Percentiles rank a stretch among this genome's conserved stretches.
Conservation (phyloP, 2,329 filamentous ascomycete species). For the Ophioceras dolichostomum region DNA sequence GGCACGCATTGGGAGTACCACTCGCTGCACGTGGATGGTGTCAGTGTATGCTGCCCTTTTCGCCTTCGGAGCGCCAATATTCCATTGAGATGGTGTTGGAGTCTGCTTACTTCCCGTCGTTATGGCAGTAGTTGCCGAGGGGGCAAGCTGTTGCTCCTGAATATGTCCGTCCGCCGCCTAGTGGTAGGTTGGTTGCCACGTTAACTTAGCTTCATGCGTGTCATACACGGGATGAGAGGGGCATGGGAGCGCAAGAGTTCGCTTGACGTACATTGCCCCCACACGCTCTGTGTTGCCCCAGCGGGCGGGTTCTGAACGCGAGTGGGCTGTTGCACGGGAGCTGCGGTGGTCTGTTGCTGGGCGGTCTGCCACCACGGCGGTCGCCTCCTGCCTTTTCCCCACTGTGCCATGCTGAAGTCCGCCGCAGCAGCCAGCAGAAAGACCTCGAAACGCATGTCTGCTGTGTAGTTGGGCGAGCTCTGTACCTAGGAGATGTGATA, state of each 20-base stretch:
- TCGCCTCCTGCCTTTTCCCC: too few relatives aligned
- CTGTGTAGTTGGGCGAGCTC: too few relatives aligned
- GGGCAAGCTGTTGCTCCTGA: constrained; percentile 9
- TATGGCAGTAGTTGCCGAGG: constrained; percentile 9
- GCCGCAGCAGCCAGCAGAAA: too few relatives aligned
- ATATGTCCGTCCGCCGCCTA: constrained; percentile 11
- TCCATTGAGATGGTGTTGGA: neutral
- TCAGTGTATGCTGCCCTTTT: neutral
- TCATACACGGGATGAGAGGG: neutral
- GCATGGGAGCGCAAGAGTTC: too few relatives aligned
- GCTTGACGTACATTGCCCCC: neutral
- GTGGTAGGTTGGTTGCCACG: too few relatives aligned
- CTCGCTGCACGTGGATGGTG: constrained; percentile 5
- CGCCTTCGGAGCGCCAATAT: too few relatives aligned
- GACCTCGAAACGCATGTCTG: too few relatives aligned
- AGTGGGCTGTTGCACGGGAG: too few relatives aligned
- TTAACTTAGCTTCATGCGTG: neutral
- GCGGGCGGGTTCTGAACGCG: neutral
- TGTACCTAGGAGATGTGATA: too few relatives aligned
- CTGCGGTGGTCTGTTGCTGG: too few relatives aligned
- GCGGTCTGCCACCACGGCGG: too few relatives aligned
- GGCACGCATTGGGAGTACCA: constrained; percentile 14
- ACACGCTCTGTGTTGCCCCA: neutral
- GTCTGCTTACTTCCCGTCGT: constrained; percentile 10
- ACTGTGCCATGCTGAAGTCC: too few relatives aligned